phyloP scores from a whole-genome alignment of 805 yeast species.

The Maudiozyma serrabonitensis region DNA sequence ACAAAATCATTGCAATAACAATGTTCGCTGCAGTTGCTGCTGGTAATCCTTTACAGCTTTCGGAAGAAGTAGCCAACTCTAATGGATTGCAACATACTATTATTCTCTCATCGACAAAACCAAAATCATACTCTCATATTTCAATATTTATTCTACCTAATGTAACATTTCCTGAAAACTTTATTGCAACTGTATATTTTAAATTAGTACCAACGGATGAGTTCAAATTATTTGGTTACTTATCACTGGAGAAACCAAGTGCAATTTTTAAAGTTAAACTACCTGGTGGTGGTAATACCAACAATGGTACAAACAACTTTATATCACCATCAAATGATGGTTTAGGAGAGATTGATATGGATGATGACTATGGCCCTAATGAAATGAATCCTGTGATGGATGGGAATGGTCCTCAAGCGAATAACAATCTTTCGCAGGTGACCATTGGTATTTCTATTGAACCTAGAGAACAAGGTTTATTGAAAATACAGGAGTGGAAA shows the following conservation, averaged over 20 bases:
- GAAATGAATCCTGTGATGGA: conserved; percentile 14
- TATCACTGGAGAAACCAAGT: conserved; percentile 64
- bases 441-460: conserved; percentile 87
- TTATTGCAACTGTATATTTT: conserved; percentile 79
- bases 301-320: not conserved
- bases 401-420: conserved; percentile 5
- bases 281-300: conserved; percentile 6
- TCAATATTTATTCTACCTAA: conserved; percentile 83
- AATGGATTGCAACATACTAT: conserved; percentile 31
- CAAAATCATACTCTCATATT: conserved; percentile 48
- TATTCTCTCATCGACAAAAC: conserved; percentile 28
- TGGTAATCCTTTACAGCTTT: conserved; percentile 30
- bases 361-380: conserved; percentile 32
- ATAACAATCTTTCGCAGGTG: conserved; percentile 30
- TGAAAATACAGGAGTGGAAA: conserved; percentile 40
- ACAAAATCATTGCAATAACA: not conserved
- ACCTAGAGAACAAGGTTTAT: conserved; percentile 56
- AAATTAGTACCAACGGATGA: conserved; percentile 56
- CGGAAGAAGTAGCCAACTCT: conserved; percentile 30
- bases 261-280: conserved; percentile 77
- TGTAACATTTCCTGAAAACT: conserved; percentile 56
- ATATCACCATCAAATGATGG: conserved; percentile 28
- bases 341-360: conserved; percentile 50
- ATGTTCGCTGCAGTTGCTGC: conserved; percentile 34
- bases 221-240: conserved; percentile 57